Base-by-base conservation (phyloP, 768 basidiomycete species). In the Termitomyces sp. region DNA sequence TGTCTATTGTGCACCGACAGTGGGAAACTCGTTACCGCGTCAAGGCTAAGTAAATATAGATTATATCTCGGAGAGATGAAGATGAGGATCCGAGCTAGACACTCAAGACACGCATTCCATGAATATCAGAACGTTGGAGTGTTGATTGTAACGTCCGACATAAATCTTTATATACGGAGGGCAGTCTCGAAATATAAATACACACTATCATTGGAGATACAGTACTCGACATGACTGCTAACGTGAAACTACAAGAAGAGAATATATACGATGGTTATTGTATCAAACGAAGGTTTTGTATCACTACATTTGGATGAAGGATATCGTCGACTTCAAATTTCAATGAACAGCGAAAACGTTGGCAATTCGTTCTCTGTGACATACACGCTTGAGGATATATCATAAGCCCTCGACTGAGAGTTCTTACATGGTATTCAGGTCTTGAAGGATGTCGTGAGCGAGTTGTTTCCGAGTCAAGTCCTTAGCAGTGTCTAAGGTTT, bases 41-140 rank as follows among this genome's bases (percentile, higher is more conserved):
- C 75, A 2, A 69, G 74, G 54, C 65, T 76, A 16, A 66, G 77
- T 76, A 16, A 66, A 77, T 26, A 70, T 77, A 68, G 76, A 77
- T 61, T 73, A 76, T 55, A 77, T 55, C 72, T 79, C 26, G 76
- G 76, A 26, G 75, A 69, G 14, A 64, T 63, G 58, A 67, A 64
- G 13, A 75, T 74, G 44, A 79, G 75, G 4, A 68, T 68, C 43
- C 32, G 6, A 64, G 68, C 4, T 72, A 75, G 52, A 34, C 50
- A 3, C 65, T 68, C 12, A 69, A 71, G 32, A 44, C 75, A 77
- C 65, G 69, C 75, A 27, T 77, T 78, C 55, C 75, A 79, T 61
- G 76, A 75, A 29, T 63, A 64, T 20, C 59, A 64, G 13, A 72
- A 72, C 43, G 71, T 73, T 1, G 65, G 65, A 4, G 76, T 79